phyloP scores from a whole-genome alignment of 495 filamentous ascomycete species.

The Podospora fimiseda region DNA sequence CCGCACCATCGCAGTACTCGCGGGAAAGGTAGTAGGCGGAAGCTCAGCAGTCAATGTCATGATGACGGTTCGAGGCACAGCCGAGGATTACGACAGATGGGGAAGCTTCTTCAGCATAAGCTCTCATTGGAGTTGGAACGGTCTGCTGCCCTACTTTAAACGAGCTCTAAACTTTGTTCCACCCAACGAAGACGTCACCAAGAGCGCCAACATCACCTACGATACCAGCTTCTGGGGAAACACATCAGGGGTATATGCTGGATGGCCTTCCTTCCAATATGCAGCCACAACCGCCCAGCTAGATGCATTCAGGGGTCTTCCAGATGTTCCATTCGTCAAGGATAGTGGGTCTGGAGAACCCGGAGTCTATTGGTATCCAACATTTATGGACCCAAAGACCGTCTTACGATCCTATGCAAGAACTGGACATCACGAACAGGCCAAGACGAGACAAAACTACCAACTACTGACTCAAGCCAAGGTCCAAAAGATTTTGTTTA shows the following conservation, averaged over 20 bases:
- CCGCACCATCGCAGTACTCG: slow-evolving; percentile 30
- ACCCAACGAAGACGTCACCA: slow-evolving; percentile 26
- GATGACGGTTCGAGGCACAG: slow-evolving; percentile 39
- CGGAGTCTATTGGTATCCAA: slow-evolving; percentile 41
- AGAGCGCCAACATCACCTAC: slow-evolving; percentile 36
- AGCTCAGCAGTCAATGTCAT: slow-evolving; percentile 51
- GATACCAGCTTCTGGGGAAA: slow-evolving; percentile 39
- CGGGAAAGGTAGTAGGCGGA: slow-evolving; percentile 53
- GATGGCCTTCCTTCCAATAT: slow-evolving; percentile 40
- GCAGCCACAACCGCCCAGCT: slow-evolving; percentile 31
- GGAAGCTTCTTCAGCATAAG: slow-evolving; percentile 32
- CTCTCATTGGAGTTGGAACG: slow-evolving; percentile 40
- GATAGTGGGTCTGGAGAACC: slow-evolving; percentile 37
- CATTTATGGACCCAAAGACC: slow-evolving; percentile 36
- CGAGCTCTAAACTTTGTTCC: slow-evolving; percentile 37
- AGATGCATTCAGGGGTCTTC: slow-evolving; percentile 33
- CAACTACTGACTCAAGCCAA: slow-evolving; percentile 34
- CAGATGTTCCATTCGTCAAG: slow-evolving; percentile 33
- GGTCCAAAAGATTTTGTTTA: slow-evolving; percentile 30
- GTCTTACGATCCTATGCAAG: slow-evolving; percentile 36
- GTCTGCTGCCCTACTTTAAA: slow-evolving; percentile 43
- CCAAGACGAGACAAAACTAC: slow-evolving; percentile 31
- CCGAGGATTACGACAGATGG: slow-evolving; percentile 44
- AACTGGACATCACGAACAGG: slow-evolving; percentile 33
- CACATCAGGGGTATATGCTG: slow-evolving; percentile 33